Conservation (phyloP, 768 basidiomycete species). For the Pulveroboletus sp. region DNA sequence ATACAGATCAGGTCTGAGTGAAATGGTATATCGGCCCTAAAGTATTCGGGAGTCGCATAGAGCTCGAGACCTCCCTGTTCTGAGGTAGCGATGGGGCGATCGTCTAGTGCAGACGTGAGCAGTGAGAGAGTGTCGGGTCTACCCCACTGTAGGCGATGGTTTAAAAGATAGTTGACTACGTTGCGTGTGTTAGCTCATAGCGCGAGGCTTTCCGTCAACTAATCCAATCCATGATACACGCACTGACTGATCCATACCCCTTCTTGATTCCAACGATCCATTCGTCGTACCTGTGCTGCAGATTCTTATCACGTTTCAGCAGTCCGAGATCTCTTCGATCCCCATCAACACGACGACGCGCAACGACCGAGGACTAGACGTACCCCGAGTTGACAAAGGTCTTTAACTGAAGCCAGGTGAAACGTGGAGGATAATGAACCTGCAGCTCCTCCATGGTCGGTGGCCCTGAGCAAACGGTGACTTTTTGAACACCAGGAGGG, state of each 20-base stretch:
- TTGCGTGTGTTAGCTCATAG: background rate
- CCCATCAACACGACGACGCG: background rate
- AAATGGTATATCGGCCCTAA: constrained; percentile 55
- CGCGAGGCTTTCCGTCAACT: background rate
- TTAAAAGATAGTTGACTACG: constrained; percentile 67
- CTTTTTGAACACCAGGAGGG: constrained; percentile 9
- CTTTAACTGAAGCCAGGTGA: constrained; percentile 73
- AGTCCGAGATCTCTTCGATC: constrained; percentile 69
- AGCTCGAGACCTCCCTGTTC: background rate
- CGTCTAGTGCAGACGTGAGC: constrained; percentile 50
- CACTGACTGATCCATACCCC: constrained; percentile 65
- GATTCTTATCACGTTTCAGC: constrained; percentile 63
- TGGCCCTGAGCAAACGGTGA: constrained; percentile 50
- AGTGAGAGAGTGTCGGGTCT: constrained; percentile 59
- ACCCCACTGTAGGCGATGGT: constrained; percentile 72
- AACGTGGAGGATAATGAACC: constrained; percentile 65
- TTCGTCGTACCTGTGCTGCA: constrained; percentile 62
- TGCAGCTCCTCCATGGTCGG: constrained; percentile 67
- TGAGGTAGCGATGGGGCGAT: constrained; percentile 20
- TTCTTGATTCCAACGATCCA: constrained; percentile 54
- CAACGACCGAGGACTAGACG: constrained; percentile 7
- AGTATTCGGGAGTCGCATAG: constrained; percentile 45
- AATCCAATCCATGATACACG: constrained; percentile 14
- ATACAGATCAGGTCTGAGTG: constrained; percentile 54
- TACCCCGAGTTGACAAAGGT: constrained; percentile 78